Conservation (phyloP, 805 yeast species). For the Sungouiella thailandica region DNA sequence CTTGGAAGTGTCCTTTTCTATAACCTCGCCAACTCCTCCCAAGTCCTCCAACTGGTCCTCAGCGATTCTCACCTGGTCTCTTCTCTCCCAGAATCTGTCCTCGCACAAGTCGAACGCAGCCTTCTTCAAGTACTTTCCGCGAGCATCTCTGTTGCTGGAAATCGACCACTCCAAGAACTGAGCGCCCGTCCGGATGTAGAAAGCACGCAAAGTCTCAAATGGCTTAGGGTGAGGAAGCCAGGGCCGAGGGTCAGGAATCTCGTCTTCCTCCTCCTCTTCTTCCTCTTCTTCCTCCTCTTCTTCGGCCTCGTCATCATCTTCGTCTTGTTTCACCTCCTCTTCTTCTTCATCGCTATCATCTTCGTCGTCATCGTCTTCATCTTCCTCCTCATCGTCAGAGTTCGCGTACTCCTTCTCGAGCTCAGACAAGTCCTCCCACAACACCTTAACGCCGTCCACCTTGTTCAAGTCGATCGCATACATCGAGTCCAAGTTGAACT, state of each 20-base stretch:
- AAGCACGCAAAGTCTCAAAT: conserved; percentile 77
- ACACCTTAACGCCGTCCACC: conserved; percentile 80
- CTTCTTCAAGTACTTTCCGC: conserved; percentile 86
- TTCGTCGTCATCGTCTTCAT: conserved; percentile 49
- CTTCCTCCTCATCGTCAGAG: conserved; percentile 63
- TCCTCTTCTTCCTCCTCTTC: conserved; percentile 69
- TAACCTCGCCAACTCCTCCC: conserved; percentile 85
- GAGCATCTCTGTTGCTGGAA: conserved; percentile 74
- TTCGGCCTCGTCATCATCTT: conserved; percentile 49
- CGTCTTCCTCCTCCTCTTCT: conserved; percentile 55
- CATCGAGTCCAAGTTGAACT: conserved; percentile 76
- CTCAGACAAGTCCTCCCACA: conserved; percentile 82
- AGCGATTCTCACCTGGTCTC: conserved; percentile 82
- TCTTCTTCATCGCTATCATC: conserved; percentile 51
- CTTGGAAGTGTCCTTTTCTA: conserved; percentile 62
- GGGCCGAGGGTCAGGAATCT: conserved; percentile 86
- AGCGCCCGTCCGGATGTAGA: conserved; percentile 83
- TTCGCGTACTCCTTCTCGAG: conserved; percentile 47
- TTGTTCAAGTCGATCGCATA: conserved; percentile 82
- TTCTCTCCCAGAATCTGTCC: conserved; percentile 98
- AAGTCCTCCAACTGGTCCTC: conserved; percentile 87
- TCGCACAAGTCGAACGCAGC: conserved; percentile 88
- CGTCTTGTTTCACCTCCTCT: conserved; percentile 34
- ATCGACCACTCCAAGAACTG: conserved; percentile 91
- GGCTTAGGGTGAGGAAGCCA: conserved; percentile 98